Evolutionary conservation across 345 rosid genomes (phyloP).

Genomic region (Xanthoceras sorbifolium): DNA sequence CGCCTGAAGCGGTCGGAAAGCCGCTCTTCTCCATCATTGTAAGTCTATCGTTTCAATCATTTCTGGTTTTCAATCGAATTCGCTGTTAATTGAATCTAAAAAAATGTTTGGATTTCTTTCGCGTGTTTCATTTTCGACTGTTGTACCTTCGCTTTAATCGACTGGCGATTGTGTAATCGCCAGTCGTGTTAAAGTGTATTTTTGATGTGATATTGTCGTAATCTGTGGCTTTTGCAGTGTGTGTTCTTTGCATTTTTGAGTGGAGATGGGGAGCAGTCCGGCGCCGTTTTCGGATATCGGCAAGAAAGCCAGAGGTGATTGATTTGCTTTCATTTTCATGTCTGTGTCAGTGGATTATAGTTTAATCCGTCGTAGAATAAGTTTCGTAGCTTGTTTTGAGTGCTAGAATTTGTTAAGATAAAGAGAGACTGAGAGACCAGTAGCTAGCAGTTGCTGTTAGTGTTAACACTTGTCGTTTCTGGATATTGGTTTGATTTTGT

Average conservation of each 20-base stretch:
- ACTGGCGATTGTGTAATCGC: too few relatives aligned
- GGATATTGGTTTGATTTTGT: neutral
- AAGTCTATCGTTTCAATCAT: neutral
- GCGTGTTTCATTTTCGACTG: neutral
- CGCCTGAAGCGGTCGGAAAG: conserved; percentile 20
- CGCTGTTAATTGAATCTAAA: neutral
- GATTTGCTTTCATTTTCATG: neutral
- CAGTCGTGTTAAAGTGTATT: too few relatives aligned
- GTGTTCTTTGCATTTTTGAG: conserved; percentile 20
- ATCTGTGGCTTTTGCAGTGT: conserved; percentile 17
- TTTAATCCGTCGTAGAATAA: too few relatives aligned
- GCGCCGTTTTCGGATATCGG: conserved; percentile 77
- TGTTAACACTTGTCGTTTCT: neutral
- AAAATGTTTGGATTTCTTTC: neutral
- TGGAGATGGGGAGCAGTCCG: conserved; percentile 67
- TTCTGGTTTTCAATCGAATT: neutral
- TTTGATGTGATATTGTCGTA: neutral
- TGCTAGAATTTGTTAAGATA: too few relatives aligned
- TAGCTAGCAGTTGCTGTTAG: neutral
- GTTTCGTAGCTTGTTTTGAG: too few relatives aligned
- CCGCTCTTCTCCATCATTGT: conserved; percentile 18
- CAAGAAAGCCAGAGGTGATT: conserved; percentile 68
- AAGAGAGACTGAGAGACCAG: too few relatives aligned
- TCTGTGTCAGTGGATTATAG: neutral
- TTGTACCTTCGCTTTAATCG: too few relatives aligned